Conservation (phyloP, 2,329 filamentous ascomycete genomes). For the Albifimbria verrucaria region DNA sequence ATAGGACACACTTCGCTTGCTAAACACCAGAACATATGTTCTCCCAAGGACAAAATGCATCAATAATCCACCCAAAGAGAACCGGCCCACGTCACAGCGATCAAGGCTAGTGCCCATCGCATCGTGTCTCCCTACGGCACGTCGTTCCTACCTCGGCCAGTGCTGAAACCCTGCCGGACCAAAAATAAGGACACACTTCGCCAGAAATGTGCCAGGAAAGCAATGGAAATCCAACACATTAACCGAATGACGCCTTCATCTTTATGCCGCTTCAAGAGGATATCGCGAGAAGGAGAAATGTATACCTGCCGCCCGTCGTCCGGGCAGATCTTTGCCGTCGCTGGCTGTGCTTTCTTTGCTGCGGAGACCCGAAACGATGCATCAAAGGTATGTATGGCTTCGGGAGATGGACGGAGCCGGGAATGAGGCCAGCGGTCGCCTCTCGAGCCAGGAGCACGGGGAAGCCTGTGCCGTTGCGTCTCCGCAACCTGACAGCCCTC, state of each 20-base stretch:
- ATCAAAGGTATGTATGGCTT: too few relatives aligned
- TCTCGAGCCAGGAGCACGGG: not conserved
- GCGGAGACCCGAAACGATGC: not conserved
- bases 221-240: not conserved
- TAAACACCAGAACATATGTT: slow-evolving; percentile 17
- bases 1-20: slow-evolving; percentile 9
- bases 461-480: too few relatives aligned
- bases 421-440: not conserved
- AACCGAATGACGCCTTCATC: not conserved
- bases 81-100: not conserved
- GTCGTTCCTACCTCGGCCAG: not conserved
- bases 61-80: not conserved
- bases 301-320: not conserved
- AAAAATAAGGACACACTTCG: not conserved
- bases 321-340: not conserved
- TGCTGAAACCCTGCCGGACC: too few relatives aligned
- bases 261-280: not conserved
- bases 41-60: not conserved
- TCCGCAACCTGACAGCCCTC: too few relatives aligned
- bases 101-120: not conserved
- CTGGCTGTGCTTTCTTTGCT: not conserved
- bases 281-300: not conserved
- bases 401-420: too few relatives aligned
- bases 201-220: not conserved
- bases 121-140: not conserved